Percentiles rank a stretch among this genome's conserved stretches.
These are phyloP conservation scores for Peronospora destructor DNA, from an alignment of 352 stramenopile species.

Conservation along the genomic window DNA sequence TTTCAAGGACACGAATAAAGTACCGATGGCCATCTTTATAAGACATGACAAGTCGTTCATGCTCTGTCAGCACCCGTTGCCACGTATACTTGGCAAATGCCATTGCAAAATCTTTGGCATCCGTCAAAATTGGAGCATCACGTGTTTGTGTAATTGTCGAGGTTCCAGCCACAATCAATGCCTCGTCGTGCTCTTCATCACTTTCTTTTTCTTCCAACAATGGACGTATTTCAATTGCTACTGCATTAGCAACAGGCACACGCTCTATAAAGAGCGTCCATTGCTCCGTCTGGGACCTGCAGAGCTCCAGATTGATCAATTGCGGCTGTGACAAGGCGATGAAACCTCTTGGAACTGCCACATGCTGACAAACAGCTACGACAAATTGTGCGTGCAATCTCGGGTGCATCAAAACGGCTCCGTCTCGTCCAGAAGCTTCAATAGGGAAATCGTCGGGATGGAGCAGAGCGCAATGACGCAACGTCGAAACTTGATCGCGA, in stretches of 20 bases:
- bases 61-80: conserved; percentile 68
- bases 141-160: not conserved
- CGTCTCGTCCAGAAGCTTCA: conserved; percentile 3
- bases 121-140: conserved; percentile 25
- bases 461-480: conserved; percentile 52
- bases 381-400: conserved; percentile 75
- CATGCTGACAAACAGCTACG: conserved; percentile 38
- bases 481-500: conserved; percentile 12
- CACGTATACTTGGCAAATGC: conserved; percentile 50
- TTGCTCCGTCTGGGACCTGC: conserved; percentile 55
- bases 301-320: conserved; percentile 79
- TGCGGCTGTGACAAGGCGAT: conserved; percentile 61
- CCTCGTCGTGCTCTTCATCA: conserved; percentile 6
- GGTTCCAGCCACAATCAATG: too few relatives aligned
- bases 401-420: conserved; percentile 46
- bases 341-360: conserved; percentile 33
- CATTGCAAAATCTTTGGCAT: conserved; percentile 44
- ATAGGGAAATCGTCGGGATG: conserved; percentile 56
- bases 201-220: conserved; percentile 21
- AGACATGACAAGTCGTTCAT: conserved; percentile 60
- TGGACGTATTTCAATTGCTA: conserved; percentile 69
- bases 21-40: conserved; percentile 47
- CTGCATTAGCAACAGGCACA: conserved; percentile 31
- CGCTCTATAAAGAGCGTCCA: conserved; percentile 71
- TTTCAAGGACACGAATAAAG: conserved; percentile 65